Conservation (phyloP, 768 basidiomycete species). For the Goffeauzyma gilvescens region DNA sequence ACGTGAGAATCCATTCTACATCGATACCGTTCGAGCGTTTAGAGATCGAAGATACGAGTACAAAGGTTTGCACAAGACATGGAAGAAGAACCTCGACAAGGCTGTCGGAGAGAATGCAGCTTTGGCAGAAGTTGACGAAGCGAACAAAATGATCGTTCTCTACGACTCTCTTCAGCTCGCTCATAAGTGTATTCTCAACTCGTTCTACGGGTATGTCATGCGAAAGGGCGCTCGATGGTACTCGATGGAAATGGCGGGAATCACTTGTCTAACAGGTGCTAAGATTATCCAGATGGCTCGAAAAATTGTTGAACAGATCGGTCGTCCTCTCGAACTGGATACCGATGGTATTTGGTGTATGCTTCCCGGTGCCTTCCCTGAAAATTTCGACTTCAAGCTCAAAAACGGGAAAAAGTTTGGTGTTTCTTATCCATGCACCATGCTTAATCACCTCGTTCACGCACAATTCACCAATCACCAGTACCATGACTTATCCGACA, state of each 20-base stretch:
- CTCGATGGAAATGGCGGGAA: constrained; percentile 99
- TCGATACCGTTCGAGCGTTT: constrained; percentile 92
- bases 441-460: constrained; percentile 95
- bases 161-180: constrained; percentile 97
- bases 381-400: constrained; percentile 91
- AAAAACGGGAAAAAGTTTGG: constrained; percentile 64
- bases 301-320: constrained; percentile 89
- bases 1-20: constrained; percentile 94
- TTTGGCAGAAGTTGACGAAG: constrained; percentile 78
- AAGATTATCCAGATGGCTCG: constrained; percentile 98
- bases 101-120: constrained; percentile 48
- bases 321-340: constrained; percentile 87
- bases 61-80: constrained; percentile 93
- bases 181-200: constrained; percentile 98
- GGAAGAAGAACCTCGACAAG: constrained; percentile 93
- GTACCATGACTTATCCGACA: constrained; percentile 72
- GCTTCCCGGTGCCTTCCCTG: constrained; percentile 93
- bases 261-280: constrained; percentile 92
- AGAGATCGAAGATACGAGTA: constrained; percentile 96
- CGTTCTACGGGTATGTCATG: constrained; percentile 99
- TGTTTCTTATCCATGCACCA: constrained; percentile 95
- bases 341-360: constrained; percentile 99
- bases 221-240: constrained; percentile 98
- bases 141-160: constrained; percentile 95
- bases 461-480: constrained; percentile 92